A percentile compares a stretch with the other conserved stretches of the same genome.
Conservation (phyloP, 306 rosid genomes). For the Canavalia gladiata region DNA sequence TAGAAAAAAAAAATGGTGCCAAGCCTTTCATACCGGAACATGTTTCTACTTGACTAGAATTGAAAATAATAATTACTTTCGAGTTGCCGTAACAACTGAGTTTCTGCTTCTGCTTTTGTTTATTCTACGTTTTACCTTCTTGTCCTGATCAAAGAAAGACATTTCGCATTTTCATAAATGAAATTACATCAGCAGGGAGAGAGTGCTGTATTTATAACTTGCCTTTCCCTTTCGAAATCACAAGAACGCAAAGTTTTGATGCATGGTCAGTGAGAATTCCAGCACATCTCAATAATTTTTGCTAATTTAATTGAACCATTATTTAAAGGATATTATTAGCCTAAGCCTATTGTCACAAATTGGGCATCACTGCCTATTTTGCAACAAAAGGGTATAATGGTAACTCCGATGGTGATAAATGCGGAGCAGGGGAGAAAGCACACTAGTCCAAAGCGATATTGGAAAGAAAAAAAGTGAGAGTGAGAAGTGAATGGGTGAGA, state of each 20-base stretch:
- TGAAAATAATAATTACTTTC: not conserved
- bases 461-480: not conserved
- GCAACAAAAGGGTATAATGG: too few species aligned
- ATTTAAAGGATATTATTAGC: too few species aligned
- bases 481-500: conserved; percentile 63
- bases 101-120: not conserved
- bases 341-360: too few species aligned
- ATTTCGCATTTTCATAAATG: not conserved
- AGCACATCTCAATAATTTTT: too few species aligned
- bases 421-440: too few species aligned
- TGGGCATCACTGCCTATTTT: too few species aligned
- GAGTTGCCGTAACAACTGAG: not conserved
- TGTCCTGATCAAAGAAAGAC: not conserved
- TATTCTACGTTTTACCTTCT: not conserved
- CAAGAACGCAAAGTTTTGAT: too few species aligned
- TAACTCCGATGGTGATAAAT: too few species aligned
- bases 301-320: too few species aligned
- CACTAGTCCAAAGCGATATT: not conserved
- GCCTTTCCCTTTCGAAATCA: too few species aligned
- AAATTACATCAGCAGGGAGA: not conserved
- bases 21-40: not conserved
- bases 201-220: not conserved
- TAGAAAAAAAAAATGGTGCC: not conserved
- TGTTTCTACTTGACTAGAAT: conserved; percentile 1
- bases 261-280: too few species aligned